phyloP scores from a whole-genome alignment of 1,284 basidiomycete genomes.

The Sutorius eximius region DNA sequence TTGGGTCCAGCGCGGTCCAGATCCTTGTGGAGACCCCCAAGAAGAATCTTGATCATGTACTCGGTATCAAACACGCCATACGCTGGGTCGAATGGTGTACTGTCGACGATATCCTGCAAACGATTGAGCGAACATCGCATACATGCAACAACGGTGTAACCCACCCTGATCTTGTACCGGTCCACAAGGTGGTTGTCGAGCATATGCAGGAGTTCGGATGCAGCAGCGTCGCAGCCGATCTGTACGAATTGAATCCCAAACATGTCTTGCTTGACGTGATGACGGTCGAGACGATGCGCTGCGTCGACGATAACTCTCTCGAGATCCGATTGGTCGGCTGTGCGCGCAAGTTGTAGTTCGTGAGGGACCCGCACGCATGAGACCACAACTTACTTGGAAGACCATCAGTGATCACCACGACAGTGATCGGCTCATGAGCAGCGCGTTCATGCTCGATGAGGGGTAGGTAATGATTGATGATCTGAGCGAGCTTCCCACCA shows the following conservation, averaged over 20 bases:
- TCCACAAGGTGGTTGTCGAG: slow-evolving; percentile 47
- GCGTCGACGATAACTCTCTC: slow-evolving; percentile 47
- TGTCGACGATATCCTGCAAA: slow-evolving; percentile 48
- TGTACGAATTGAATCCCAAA: slow-evolving; percentile 57
- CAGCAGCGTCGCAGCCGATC: slow-evolving; percentile 46
- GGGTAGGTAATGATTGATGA: slow-evolving; percentile 43
- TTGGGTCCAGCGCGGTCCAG: slow-evolving; percentile 16
- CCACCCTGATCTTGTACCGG: slow-evolving; percentile 40
- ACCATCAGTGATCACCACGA: slow-evolving; percentile 52
- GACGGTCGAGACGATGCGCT: slow-evolving; percentile 48
- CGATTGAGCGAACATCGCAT: slow-evolving; percentile 5
- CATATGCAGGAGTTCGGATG: slow-evolving; percentile 43
- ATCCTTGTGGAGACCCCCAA: slow-evolving; percentile 39
- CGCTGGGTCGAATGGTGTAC: slow-evolving; percentile 39
- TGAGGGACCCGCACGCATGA: not conserved
- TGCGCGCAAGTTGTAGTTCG: not conserved
- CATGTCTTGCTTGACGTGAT: slow-evolving; percentile 35
- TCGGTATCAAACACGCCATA: slow-evolving; percentile 38
- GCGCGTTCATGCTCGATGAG: slow-evolving; percentile 36
- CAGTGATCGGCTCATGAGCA: slow-evolving; percentile 42
- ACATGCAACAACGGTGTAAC: not conserved
- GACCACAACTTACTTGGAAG: slow-evolving; percentile 40
- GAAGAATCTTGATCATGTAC: slow-evolving; percentile 45
- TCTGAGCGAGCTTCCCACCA: slow-evolving; percentile 40
- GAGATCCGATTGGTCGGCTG: slow-evolving; percentile 50